phyloP scores from a whole-genome alignment of 75 land plant species.

The Picea glauca region DNA sequence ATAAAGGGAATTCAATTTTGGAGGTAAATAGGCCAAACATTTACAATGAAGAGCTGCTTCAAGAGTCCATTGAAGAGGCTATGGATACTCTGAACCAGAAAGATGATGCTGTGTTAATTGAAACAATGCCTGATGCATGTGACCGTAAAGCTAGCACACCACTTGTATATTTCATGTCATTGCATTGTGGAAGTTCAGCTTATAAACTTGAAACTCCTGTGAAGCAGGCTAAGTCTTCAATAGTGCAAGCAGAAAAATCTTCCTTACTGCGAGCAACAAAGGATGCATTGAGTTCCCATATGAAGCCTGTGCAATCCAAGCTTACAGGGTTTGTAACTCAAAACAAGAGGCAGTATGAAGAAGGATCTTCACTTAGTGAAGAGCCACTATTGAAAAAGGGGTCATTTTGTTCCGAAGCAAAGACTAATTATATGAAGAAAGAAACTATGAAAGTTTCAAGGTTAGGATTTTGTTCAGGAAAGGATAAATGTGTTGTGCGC shows the following conservation, averaged over 20 bases:
- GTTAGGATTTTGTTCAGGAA: background rate
- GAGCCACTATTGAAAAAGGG: constrained; percentile 65
- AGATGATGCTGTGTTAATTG: background rate
- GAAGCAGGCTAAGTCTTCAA: background rate
- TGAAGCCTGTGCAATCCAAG: constrained; percentile 33
- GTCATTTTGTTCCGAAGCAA: background rate
- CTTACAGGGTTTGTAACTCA: constrained; percentile 54
- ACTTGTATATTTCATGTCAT: background rate
- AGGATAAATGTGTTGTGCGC: background rate
- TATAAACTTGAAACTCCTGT: background rate
- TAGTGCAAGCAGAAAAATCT: background rate
- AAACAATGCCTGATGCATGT: background rate
- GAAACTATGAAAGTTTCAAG: background rate
- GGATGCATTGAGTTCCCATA: background rate
- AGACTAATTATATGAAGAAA: background rate
- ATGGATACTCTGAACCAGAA: background rate
- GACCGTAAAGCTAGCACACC: background rate
- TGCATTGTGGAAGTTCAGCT: background rate
- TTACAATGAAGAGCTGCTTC: background rate
- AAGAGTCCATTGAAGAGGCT: background rate
- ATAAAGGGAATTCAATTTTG: background rate
- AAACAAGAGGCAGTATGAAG: constrained; percentile 55
- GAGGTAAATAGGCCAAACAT: background rate
- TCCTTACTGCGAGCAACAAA: background rate
- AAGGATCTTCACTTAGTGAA: constrained; percentile 44